phyloP scores from a whole-genome alignment of 257 asterid genomes.

The Solanum ahanhuiri region DNA sequence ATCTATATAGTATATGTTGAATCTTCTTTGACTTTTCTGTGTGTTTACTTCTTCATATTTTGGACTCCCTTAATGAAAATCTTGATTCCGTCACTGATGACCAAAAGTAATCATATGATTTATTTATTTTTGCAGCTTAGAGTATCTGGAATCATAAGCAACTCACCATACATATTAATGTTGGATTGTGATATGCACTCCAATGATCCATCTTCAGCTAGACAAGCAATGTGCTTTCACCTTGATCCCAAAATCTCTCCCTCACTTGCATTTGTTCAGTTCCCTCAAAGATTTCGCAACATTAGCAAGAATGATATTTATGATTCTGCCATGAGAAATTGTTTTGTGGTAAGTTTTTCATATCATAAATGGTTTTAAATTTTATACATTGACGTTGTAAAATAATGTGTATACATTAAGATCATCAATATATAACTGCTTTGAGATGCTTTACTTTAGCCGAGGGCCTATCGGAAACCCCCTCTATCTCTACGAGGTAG shows the following conservation, averaged over 20 bases:
- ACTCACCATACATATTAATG: conserved; percentile 51
- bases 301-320: conserved; percentile 41
- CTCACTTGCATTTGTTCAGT: conserved; percentile 51
- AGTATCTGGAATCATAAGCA: conserved; percentile 55
- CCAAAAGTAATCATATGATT: background rate
- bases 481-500: background rate
- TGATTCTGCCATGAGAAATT: conserved; percentile 16
- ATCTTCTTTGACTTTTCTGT: background rate
- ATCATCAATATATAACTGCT: background rate
- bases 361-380: background rate
- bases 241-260: conserved; percentile 21
- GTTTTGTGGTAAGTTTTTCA: conserved; percentile 14
- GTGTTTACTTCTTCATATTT: background rate
- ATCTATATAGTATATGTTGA: background rate
- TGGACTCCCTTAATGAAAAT: background rate
- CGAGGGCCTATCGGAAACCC: background rate
- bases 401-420: background rate
- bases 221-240: conserved; percentile 49
- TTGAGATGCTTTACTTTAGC: background rate
- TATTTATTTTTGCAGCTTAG: conserved; percentile 36
- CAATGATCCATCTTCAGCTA: conserved; percentile 35
- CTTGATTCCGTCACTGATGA: background rate
- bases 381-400: background rate
- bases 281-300: conserved; percentile 56
- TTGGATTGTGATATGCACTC: conserved; percentile 45